Evolutionary conservation across 306 rosid species (phyloP).

Genomic region (Vigna mungo): DNA sequence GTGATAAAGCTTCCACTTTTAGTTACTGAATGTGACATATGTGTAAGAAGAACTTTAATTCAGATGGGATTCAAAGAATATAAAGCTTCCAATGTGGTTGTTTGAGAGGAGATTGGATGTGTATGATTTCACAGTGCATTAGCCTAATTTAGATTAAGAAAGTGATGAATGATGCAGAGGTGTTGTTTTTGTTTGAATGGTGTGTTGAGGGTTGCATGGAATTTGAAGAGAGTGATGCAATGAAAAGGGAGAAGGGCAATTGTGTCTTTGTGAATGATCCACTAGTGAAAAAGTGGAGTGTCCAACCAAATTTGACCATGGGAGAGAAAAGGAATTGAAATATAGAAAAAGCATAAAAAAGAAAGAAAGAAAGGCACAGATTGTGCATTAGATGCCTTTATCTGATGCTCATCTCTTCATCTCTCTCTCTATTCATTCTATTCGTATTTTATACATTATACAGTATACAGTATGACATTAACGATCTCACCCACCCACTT

Average conservation of each 20-base stretch:
- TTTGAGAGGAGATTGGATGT: neutral
- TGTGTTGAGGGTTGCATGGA: no score
- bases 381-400: slow-evolving; percentile 64
- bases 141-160: no score
- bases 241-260: slow-evolving; percentile 8
- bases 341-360: neutral
- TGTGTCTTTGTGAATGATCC: slow-evolving; percentile 21
- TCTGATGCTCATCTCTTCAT: slow-evolving; percentile 38
- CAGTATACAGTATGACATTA: neutral
- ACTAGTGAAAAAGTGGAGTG: slow-evolving; percentile 23
- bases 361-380: no score
- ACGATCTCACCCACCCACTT: slow-evolving; percentile 37
- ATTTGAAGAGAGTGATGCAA: no score
- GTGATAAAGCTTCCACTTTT: neutral
- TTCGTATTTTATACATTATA: no score
- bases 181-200: no score
- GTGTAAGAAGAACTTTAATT: neutral
- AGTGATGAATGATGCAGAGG: no score
- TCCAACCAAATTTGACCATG: no score
- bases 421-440: no score
- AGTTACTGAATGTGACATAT: slow-evolving; percentile 5
- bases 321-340: neutral
- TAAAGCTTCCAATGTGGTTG: neutral
- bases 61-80: neutral
- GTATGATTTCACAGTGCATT: no score